Conservation (phyloP, 352 stramenopile species). For the Pythium chondricola region DNA sequence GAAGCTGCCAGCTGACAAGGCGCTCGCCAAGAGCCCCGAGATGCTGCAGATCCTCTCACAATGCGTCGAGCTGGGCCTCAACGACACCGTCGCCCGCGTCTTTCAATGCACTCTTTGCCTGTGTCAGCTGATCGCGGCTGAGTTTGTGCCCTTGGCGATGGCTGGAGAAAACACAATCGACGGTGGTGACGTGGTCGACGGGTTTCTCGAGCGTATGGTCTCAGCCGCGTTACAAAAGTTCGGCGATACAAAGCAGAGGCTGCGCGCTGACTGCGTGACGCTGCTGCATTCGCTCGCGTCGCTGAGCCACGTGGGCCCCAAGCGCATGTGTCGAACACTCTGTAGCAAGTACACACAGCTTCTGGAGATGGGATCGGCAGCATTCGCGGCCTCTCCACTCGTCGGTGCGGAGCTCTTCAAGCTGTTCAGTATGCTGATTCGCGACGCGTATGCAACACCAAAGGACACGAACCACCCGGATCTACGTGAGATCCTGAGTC, state of each 20-base stretch:
- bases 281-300: constrained; percentile 57
- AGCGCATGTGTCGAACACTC: constrained; percentile 58
- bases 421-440: constrained; percentile 59
- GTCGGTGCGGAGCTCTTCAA: constrained; percentile 53
- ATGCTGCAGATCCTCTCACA: constrained; percentile 52
- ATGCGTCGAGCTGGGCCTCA: constrained; percentile 58
- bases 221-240: constrained; percentile 65
- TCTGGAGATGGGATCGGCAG: constrained; percentile 12
- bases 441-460: constrained; percentile 11
- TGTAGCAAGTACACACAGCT: constrained; percentile 49
- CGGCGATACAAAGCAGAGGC: constrained; percentile 66
- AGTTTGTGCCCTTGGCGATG: constrained; percentile 59
- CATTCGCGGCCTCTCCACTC: constrained; percentile 39
- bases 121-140: constrained; percentile 58
- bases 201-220: constrained; percentile 55
- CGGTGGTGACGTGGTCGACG: constrained; percentile 41
- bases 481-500: constrained; percentile 30
- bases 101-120: constrained; percentile 73
- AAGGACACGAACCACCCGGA: constrained; percentile 14
- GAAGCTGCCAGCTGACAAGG: constrained; percentile 31
- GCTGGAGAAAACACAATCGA: constrained; percentile 2
- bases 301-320: constrained; percentile 50
- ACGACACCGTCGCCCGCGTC: constrained; percentile 70
- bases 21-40: constrained; percentile 47
- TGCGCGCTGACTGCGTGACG: constrained; percentile 68